Evolutionary conservation across 345 rosid species (phyloP).

Genomic region (Iberis pinnata): DNA sequence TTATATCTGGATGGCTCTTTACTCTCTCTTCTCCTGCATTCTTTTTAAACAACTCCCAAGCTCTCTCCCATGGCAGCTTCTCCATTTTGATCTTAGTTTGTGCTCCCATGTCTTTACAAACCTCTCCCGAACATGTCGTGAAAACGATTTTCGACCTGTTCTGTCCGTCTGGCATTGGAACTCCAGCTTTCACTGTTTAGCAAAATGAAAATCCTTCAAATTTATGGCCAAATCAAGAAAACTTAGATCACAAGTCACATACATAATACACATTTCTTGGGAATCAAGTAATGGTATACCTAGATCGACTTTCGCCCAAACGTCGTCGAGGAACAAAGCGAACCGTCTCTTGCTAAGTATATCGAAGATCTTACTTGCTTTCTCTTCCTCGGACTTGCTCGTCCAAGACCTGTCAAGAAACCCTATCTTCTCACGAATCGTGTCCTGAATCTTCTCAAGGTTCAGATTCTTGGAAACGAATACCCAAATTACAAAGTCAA

Average conservation of each 20-base stretch:
- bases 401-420: slow-evolving; percentile 28
- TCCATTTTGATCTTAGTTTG: slow-evolving; percentile 27
- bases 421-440: slow-evolving; percentile 32
- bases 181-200: slow-evolving; percentile 21
- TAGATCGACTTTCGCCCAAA: slow-evolving; percentile 34
- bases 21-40: slow-evolving; percentile 30
- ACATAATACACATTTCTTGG: slow-evolving; percentile 7
- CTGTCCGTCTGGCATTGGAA: slow-evolving; percentile 22
- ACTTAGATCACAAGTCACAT: not conserved
- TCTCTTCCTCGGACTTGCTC: slow-evolving; percentile 27
- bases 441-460: slow-evolving; percentile 32
- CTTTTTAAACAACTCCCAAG: slow-evolving; percentile 35
- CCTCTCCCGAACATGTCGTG: slow-evolving; percentile 33
- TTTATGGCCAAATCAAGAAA: slow-evolving; percentile 1
- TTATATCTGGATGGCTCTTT: slow-evolving; percentile 31
- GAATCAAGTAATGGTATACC: slow-evolving; percentile 1
- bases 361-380: slow-evolving; percentile 22
- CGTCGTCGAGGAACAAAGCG: slow-evolving; percentile 33
- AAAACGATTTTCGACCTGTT: slow-evolving; percentile 33
- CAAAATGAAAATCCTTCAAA: not conserved
- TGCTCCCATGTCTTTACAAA: slow-evolving; percentile 32
- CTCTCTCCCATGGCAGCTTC: slow-evolving; percentile 27
- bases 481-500: slow-evolving; percentile 6
- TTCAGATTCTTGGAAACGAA: no score
- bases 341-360: slow-evolving; percentile 32